Percentiles rank a stretch among this genome's conserved stretches.
Conservation (phyloP, 2,329 filamentous ascomycete genomes). For the Fusarium foetens region DNA sequence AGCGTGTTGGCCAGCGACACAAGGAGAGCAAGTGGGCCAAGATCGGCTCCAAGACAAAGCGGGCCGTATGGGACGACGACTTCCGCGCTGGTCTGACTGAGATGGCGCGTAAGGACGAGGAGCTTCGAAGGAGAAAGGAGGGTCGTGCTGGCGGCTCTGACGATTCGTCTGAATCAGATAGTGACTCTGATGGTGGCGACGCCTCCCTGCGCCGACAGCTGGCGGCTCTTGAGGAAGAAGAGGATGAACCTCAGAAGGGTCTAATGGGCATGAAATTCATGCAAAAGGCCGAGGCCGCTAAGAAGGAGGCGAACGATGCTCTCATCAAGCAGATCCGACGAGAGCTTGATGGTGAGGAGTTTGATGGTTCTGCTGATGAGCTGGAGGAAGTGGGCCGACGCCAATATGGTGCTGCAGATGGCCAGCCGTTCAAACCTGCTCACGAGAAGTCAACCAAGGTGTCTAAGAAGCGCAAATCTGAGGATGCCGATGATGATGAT, state of each 20-base stretch:
- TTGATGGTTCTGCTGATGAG: conserved; percentile 62
- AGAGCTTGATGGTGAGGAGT: conserved; percentile 74
- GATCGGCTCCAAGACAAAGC: conserved; percentile 79
- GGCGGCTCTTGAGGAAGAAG: conserved; percentile 57
- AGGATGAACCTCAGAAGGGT: conserved; percentile 68
- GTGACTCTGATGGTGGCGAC: conserved; percentile 68
- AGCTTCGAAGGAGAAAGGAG: conserved; percentile 81
- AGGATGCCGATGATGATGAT: conserved; percentile 38
- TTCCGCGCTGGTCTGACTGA: conserved; percentile 81
- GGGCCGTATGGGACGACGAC: conserved; percentile 88
- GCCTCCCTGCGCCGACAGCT: conserved; percentile 61
- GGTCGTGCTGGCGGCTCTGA: conserved; percentile 66
- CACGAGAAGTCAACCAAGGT: conserved; percentile 44
- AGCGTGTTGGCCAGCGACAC: conserved; percentile 86
- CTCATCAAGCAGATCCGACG: conserved; percentile 75
- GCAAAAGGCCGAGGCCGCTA: conserved; percentile 84
- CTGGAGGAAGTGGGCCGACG: conserved; percentile 73
- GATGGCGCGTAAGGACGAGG: conserved; percentile 84
- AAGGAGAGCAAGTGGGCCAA: conserved; percentile 94
- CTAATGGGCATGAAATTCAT: conserved; percentile 93
- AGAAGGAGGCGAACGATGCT: conserved; percentile 83
- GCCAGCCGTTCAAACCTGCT: conserved; percentile 47
- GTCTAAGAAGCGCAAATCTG: conserved; percentile 45
- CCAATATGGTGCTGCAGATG: conserved; percentile 67
- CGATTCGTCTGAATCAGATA: conserved; percentile 63